These are phyloP conservation scores for Abrus pulchellus DNA, from an alignment of 306 rosid genomes.

Conservation along the genomic window DNA sequence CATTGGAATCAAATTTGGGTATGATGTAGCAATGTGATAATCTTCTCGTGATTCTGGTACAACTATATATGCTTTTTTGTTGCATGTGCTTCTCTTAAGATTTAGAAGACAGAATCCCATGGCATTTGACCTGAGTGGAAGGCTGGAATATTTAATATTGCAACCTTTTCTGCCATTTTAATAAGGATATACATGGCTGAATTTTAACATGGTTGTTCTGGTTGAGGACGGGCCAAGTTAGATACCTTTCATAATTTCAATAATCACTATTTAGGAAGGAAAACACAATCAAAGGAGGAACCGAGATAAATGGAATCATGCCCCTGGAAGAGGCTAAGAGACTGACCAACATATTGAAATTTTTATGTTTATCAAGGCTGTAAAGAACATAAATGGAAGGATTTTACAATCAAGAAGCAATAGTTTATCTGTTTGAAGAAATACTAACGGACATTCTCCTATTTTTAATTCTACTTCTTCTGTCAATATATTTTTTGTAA, in stretches of 20 bases:
- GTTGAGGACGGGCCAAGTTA: conserved; percentile 23
- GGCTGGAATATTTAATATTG: conserved; percentile 23
- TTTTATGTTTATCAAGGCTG: conserved; percentile 28
- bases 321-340: conserved; percentile 36
- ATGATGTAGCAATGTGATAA: conserved; percentile 10
- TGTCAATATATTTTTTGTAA: conserved; percentile 29
- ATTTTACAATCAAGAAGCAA: not conserved
- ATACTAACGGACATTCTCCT: conserved; percentile 23
- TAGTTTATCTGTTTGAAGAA: conserved; percentile 14
- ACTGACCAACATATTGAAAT: conserved; percentile 16
- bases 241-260: conserved; percentile 22
- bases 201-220: not conserved
- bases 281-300: conserved; percentile 1
- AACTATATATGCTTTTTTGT: conserved; percentile 15
- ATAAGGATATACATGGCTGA: not conserved
- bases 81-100: conserved; percentile 35
- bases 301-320: conserved; percentile 25
- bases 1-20: conserved; percentile 38
- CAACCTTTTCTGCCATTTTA: conserved; percentile 18
- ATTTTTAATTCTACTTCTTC: conserved; percentile 9
- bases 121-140: conserved; percentile 6
- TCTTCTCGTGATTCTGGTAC: conserved; percentile 34
- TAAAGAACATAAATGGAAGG: conserved; percentile 13
- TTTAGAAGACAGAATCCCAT: conserved; percentile 21
- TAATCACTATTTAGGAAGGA: conserved; percentile 32